Percentiles rank a stretch among this genome's conserved stretches.
phyloP scores from a whole-genome alignment of 805 yeast species.

The Candida krabiensis region DNA sequence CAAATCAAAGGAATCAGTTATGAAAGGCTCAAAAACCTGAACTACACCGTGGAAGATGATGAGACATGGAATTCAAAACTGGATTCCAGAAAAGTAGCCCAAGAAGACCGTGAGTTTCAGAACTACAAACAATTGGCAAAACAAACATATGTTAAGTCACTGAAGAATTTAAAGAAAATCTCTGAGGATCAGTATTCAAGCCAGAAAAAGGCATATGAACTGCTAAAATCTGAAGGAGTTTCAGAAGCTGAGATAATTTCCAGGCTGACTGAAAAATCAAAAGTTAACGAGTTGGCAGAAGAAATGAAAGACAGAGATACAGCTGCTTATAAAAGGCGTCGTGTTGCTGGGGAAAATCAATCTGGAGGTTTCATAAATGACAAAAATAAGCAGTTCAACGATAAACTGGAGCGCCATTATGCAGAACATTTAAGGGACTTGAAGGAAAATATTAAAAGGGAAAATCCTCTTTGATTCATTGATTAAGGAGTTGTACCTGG shows the following conservation, averaged over 20 bases:
- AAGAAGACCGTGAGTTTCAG: conserved; percentile 39
- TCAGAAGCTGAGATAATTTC: conserved; percentile 24
- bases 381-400: conserved; percentile 72
- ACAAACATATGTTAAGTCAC: conserved; percentile 55
- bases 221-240: conserved; percentile 23
- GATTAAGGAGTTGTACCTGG: conserved; percentile 1
- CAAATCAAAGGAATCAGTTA: conserved; percentile 39
- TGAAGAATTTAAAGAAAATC: conserved; percentile 35
- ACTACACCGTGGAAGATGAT: conserved; percentile 62
- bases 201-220: conserved; percentile 34
- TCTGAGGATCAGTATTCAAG: conserved; percentile 40
- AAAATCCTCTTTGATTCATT: conserved; percentile 19
- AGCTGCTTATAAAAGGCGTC: background rate
- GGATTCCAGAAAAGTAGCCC: conserved; percentile 28
- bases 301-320: conserved; percentile 32
- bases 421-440: conserved; percentile 32
- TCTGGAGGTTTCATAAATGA: conserved; percentile 58
- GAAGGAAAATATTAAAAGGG: conserved; percentile 25
- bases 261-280: conserved; percentile 36
- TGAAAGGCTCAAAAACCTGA: conserved; percentile 47
- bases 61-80: conserved; percentile 58
- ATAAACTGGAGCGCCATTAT: conserved; percentile 61
- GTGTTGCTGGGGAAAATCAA: conserved; percentile 32
- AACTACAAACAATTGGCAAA: conserved; percentile 60
- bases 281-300: conserved; percentile 32